A percentile compares a stretch with the other conserved stretches of the same genome.
phyloP scores from a whole-genome alignment of 116 monocot genomes.

The Zostera marina region DNA sequence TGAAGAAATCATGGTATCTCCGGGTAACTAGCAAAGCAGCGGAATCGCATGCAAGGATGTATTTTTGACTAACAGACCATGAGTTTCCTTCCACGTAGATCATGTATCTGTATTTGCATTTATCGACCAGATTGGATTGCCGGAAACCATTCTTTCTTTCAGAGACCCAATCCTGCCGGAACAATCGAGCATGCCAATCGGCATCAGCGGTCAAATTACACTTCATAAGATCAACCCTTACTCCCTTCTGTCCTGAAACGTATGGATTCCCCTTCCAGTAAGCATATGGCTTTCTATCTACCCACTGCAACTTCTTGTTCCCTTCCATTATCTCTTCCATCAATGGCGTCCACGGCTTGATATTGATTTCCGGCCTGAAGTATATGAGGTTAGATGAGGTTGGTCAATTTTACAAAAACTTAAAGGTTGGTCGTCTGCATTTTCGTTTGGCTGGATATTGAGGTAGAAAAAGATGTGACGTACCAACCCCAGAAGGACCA shows the following conservation, averaged over 20 bases:
- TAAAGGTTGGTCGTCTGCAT: too few relatives aligned
- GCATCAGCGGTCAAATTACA: conserved; percentile 23
- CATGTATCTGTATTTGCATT: conserved; percentile 17
- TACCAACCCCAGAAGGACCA: conserved; percentile 90
- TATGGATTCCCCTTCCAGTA: conserved; percentile 40
- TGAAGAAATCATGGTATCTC: conserved; percentile 16
- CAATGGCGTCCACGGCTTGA: conserved; percentile 10
- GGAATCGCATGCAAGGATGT: conserved; percentile 13
- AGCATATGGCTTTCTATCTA: conserved; percentile 27
- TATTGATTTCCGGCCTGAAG: neutral
- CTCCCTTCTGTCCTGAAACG: neutral
- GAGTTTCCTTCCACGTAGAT: conserved; percentile 10
- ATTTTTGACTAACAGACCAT: conserved; percentile 19
- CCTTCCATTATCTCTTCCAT: conserved; percentile 8
- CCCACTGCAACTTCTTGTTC: conserved; percentile 15
- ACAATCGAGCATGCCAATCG: conserved; percentile 45
- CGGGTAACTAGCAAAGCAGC: conserved; percentile 3
- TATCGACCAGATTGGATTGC: conserved; percentile 13
- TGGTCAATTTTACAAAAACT: neutral
- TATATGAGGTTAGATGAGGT: conserved; percentile 3
- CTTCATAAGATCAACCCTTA: conserved; percentile 17
- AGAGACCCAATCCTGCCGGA: conserved; percentile 17
- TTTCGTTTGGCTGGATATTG: neutral
- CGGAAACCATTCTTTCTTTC: conserved; percentile 8
- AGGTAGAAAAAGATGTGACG: too few relatives aligned